Evolutionary conservation across 2,329 filamentous ascomycete species (phyloP).

Genomic region (Beauveria bassiana): DNA sequence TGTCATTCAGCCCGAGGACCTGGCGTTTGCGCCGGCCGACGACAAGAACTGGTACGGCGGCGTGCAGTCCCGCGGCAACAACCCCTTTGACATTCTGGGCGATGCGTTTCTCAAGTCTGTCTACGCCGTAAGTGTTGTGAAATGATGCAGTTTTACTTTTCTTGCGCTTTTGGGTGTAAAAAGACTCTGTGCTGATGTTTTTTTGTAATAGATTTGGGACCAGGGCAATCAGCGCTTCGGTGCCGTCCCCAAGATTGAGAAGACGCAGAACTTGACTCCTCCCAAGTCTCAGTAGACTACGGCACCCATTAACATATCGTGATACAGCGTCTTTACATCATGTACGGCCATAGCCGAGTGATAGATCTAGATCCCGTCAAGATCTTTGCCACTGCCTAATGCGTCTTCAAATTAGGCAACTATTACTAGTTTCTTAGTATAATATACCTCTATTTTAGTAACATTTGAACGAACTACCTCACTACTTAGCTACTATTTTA

Average conservation of each 20-base stretch:
- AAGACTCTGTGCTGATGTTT: background rate
- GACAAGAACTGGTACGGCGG: slow-evolving; percentile 8
- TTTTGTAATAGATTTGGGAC: slow-evolving; percentile 4
- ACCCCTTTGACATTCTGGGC: slow-evolving; percentile 5
- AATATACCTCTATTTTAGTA: background rate
- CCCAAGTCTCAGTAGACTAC: background rate
- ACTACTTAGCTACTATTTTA: background rate
- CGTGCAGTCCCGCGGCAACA: slow-evolving; percentile 6
- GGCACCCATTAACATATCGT: background rate
- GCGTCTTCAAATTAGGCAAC: background rate
- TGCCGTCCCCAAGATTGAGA: slow-evolving; percentile 21
- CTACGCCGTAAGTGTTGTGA: background rate
- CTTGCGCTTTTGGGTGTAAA: too few relatives aligned
- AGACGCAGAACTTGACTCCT: slow-evolving; percentile 8
- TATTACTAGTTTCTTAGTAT: background rate
- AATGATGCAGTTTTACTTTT: too few relatives aligned
- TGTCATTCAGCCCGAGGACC: slow-evolving; percentile 27
- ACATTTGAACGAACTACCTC: background rate
- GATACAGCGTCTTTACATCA: too few relatives aligned
- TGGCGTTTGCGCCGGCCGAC: slow-evolving; percentile 7
- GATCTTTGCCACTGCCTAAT: background rate
- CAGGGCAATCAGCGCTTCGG: slow-evolving; percentile 47
- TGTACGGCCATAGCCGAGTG: background rate
- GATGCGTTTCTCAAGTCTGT: slow-evolving; percentile 6
- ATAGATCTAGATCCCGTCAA: background rate